Evolutionary conservation across 805 yeast genomes (phyloP), one percentile per base, ranked within the genome.

Genomic region (Nakazawaea ernobii): DNA sequence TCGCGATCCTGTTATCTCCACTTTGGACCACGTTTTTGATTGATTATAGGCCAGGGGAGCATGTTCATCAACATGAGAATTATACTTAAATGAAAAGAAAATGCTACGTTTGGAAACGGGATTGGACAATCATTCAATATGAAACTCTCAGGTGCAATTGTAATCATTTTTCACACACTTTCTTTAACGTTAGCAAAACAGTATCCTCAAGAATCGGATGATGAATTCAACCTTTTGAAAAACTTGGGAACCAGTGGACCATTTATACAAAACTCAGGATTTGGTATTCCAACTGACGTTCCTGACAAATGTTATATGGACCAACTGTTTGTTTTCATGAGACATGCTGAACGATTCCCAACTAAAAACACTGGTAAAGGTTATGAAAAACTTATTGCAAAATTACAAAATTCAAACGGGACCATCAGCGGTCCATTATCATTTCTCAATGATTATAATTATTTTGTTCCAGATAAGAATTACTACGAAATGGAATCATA

Each of bases 341-440:
- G 96, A 58, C 95, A 88, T 58, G 95, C 92, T 17, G 94, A 86
- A 61, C 69, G 95, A 53, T 85, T 71, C 57, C 89, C 88, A 3
- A 74, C 85, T 3, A 61, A 55, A 2, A 65, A 68, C n/a, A 66
- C 71, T 3, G 61, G 55, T 1, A 26, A 43, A 8, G 65, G 59
- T 24, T 53, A 61, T 14, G 49, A 54, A 10, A 47, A 48, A 1
- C 46, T 63, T 4, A 59, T 59, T 26, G 54, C 59, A 5, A 68
- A 68, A 49, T 64, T 80, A 55, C 59, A 59, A 37, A 53, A 54
- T 17, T 62, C 74, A 8, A 63, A 66, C 1, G 59, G 59, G 17
- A 65, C 61, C 6, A 67, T 68, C 53, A 62, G 61, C 30, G 84
- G 84, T 4, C 80, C 79, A 7, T 61, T 81, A 45, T 61, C 69